Evolutionary conservation across 129 eudicot species (phyloP).

Genomic region (Lactuca sativa): DNA sequence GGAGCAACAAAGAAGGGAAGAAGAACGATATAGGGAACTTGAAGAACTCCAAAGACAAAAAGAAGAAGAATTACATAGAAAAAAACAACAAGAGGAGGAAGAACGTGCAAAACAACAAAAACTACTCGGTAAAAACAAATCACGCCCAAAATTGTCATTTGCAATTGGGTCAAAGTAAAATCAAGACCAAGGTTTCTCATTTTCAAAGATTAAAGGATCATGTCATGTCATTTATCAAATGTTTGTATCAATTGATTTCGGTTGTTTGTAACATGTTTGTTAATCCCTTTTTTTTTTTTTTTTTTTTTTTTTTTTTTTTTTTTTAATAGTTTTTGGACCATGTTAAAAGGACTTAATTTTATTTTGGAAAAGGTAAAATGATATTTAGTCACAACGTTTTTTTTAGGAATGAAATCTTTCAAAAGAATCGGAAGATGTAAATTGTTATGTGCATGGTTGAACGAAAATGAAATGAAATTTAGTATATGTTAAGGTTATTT

Average conservation of each 20-base stretch:
- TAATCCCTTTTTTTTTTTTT: too few relatives aligned
- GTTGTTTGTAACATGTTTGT: slow-evolving; percentile 19
- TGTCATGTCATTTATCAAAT: background rate
- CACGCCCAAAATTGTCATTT: slow-evolving; percentile 80
- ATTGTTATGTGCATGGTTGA: too few relatives aligned
- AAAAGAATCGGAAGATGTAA: too few relatives aligned
- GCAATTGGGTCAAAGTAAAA: slow-evolving; percentile 65
- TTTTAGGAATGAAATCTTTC: too few relatives aligned
- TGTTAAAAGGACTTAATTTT: background rate
- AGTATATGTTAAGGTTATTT: too few relatives aligned
- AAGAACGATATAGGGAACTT: slow-evolving; percentile 78
- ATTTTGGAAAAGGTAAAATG: background rate
- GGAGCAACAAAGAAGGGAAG: slow-evolving; percentile 74
- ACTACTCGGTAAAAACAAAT: slow-evolving; percentile 72
- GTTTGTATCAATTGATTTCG: slow-evolving; percentile 9
- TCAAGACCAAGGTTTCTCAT: background rate
- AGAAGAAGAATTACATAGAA: slow-evolving; percentile 76
- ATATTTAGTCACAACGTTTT: background rate
- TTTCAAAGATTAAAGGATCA: slow-evolving; percentile 3
- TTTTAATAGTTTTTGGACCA: background rate
- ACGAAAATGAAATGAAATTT: too few relatives aligned
- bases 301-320: too few relatives aligned
- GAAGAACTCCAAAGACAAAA: slow-evolving; percentile 92
- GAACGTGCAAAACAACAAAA: slow-evolving; percentile 83
- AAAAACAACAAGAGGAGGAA: slow-evolving; percentile 92